Base-by-base conservation (phyloP, 805 yeast species). In the Jamesozyma piceae region DNA sequence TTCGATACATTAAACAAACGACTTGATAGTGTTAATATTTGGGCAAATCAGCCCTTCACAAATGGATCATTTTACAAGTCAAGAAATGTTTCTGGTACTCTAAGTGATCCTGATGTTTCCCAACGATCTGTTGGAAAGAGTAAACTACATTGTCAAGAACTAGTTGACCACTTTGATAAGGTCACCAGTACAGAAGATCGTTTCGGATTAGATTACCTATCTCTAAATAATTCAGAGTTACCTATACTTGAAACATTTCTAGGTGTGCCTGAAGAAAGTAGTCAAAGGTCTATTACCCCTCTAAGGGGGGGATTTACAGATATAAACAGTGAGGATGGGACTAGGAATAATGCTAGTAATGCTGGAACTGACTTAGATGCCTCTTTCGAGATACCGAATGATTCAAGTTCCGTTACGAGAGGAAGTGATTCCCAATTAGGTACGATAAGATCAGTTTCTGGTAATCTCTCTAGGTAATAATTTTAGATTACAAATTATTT, bases 1-100 rank as follows among this genome's bases (percentile, higher is more conserved):
- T 92, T 86, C 58, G 78, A 74, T n/a, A 77, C 84, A 0, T 69
- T 92, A 49, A 82, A 82, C 49, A 84, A 81, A 53, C 71, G 98
- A 46, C 68, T 92, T 39, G 75, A 55, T 41, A 65, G 69, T 49
- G 66, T 66, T 21, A 67, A 52, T 32, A 52, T 54, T 31, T 53
- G 58, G 52, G 53, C 52, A 4, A 48, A 58, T 21, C 62, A 52
- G 39, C 48, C 53, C 3, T 38, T 35, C 15, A 37, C 26, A 8
- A 10, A 38, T 15, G 11, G 37, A 14, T 15, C 43, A 8, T 30
- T 43, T 35, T 45, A 45, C 24, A 42, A 38, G 29, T 37, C 42
- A n/a, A 47, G 46, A 34, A 38, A 37, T 17, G 19, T 36, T 1
- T 33, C 46, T 5, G 42, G 38, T 13, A 37, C 44, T 18, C 24